phyloP scores from a whole-genome alignment of 805 yeast genomes.

The Priceomyces fermenticarens region DNA sequence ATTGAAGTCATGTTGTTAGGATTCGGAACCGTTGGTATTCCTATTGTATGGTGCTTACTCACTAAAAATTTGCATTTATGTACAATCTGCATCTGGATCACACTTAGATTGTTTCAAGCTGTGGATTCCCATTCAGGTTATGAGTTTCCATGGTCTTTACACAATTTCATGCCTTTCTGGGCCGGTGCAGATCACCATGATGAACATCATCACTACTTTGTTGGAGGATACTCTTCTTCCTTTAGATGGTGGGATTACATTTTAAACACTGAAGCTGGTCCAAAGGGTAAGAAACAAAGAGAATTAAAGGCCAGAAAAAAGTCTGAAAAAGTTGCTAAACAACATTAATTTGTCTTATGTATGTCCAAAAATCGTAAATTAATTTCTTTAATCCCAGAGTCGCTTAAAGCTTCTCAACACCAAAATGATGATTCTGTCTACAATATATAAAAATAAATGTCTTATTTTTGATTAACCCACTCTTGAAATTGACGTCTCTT shows the following conservation, averaged over 20 bases:
- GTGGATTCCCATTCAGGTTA: slow-evolving; percentile 98
- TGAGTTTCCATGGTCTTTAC: slow-evolving; percentile 96
- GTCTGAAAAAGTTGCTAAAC: slow-evolving; percentile 43
- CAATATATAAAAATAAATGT: not conserved
- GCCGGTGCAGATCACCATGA: slow-evolving; percentile 99
- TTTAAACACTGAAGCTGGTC: slow-evolving; percentile 88
- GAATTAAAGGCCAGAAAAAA: slow-evolving; percentile 58
- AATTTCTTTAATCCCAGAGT: too few species aligned
- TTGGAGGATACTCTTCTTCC: slow-evolving; percentile 91
- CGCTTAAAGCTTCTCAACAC: not conserved
- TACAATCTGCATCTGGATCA: slow-evolving; percentile 88
- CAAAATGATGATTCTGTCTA: not conserved
- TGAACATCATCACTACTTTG: slow-evolving; percentile 93
- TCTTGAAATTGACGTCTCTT: slow-evolving; percentile 44
- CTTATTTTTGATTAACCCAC: slow-evolving; percentile 24
- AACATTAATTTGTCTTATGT: slow-evolving; percentile 9
- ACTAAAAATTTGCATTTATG: slow-evolving; percentile 78
- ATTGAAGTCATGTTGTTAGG: slow-evolving; percentile 88
- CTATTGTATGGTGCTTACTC: slow-evolving; percentile 76
- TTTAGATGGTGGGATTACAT: slow-evolving; percentile 95
- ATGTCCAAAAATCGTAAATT: slow-evolving; percentile 1
- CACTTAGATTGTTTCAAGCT: slow-evolving; percentile 88
- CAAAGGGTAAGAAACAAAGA: slow-evolving; percentile 71
- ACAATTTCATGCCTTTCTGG: slow-evolving; percentile 92
- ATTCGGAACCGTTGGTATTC: slow-evolving; percentile 94